Base-by-base conservation (phyloP, 169 alveolate genomes). In the Plasmodium gonderi region DNA sequence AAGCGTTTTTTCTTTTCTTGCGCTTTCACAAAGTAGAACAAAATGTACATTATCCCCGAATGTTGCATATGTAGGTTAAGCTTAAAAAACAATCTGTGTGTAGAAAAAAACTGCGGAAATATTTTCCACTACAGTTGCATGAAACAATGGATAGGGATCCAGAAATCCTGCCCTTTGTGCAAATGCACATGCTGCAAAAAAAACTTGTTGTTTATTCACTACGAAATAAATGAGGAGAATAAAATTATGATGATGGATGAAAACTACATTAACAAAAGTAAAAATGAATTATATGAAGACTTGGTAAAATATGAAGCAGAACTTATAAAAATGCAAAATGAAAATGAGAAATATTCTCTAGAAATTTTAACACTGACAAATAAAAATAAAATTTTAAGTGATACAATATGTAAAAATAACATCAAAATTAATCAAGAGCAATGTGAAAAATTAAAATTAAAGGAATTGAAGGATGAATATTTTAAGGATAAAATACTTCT, bases 71-170 rank as follows among this genome's bases (percentile, higher is more conserved):
- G 92, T 83, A 69, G 85, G 60, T 44, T 83, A 49, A 69, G 85
- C 65, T 83, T 83, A 72, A 83, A 83, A 72, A 72, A 74, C 29
- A 83, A 83, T 49, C 77, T 83, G 60, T 83, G 92, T 49, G 92
- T 83, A 72, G 92, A 83, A 83, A 83, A 72, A 51, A 74, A 69
- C 67, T 83, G 92, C 45, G 92, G 92, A 31, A 83, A 83, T 83
- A 44, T 83, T 36, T 83, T 83, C 77, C 92, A 83, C 67, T 72
- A 83, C 11, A 47, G 38, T 7, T 83, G 92, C 44, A 69, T 83
- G 78, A 74, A 72, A 76, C 64, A 74, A 83, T 83, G 92, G 92
- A 83, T 83, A 38, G 74, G 40, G 1, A 40, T 83, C 29, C 92
- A 83, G 0, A 83, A 74, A 20, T 45, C 85, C 11, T 83, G 92